Conservation (phyloP, 2,329 filamentous ascomycete species). For the Aspergillus sp. region DNA sequence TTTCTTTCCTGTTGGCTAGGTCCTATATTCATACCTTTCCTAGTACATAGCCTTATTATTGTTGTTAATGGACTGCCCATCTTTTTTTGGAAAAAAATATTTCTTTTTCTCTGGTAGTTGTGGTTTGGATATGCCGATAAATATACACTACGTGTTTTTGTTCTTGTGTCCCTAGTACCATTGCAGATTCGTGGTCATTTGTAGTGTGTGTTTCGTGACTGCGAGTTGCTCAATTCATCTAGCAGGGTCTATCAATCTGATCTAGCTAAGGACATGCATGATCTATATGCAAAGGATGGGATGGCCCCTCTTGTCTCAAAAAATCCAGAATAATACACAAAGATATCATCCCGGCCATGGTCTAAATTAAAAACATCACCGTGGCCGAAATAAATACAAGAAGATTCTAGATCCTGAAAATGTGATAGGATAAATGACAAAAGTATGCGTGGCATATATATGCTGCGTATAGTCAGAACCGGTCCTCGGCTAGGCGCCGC, state of each 20-base stretch:
- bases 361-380: background rate
- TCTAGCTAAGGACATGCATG: background rate
- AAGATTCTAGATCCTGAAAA: background rate
- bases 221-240: background rate
- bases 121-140: too few species aligned
- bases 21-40: background rate
- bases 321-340: background rate
- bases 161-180: background rate
- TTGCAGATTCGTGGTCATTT: background rate
- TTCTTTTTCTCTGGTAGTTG: background rate
- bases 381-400: background rate
- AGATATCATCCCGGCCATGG: background rate
- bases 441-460: background rate
- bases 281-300: background rate
- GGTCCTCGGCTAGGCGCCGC: conserved; percentile 30
- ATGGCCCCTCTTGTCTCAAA: background rate
- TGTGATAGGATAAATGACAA: background rate
- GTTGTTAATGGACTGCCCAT: background rate
- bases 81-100: background rate
- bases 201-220: background rate
- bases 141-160: background rate
- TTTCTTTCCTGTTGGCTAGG: background rate
- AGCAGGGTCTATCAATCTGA: background rate
- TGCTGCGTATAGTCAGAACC: conserved; percentile 24
- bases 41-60: background rate